Conservation (phyloP, 2,329 filamentous ascomycete species). For the Aspergillus viridinutans region DNA sequence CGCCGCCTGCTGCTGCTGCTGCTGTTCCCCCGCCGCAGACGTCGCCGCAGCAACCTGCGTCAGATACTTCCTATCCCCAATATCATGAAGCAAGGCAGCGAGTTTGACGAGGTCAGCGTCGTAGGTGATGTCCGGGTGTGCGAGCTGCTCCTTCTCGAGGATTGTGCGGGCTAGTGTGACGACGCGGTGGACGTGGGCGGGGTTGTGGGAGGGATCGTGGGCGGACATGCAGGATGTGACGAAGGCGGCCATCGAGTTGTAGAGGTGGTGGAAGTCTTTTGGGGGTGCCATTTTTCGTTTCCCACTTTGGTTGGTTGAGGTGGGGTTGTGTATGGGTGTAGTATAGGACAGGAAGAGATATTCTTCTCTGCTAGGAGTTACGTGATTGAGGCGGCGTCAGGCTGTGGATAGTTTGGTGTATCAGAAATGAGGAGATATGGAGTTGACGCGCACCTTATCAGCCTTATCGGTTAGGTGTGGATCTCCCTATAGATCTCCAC, state of each 20-base stretch:
- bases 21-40: conserved; percentile 17
- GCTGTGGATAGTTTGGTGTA: background rate
- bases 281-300: conserved; percentile 6
- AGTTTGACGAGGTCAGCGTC: conserved; percentile 61
- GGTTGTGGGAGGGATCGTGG: conserved; percentile 83
- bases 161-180: conserved; percentile 67
- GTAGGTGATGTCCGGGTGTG: conserved; percentile 31
- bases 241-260: conserved; percentile 56
- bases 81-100: conserved; percentile 76
- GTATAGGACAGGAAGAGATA: background rate
- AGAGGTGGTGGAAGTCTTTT: conserved; percentile 41
- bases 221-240: conserved; percentile 68
- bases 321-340: background rate
- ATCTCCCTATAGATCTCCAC: too few species aligned
- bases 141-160: conserved; percentile 46
- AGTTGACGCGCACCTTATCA: background rate
- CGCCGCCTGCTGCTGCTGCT: conserved; percentile 21
- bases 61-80: conserved; percentile 81
- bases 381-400: background rate
- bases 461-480: background rate
- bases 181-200: conserved; percentile 76
- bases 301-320: conserved; percentile 9
- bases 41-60: conserved; percentile 24
- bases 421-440: too few species aligned
- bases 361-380: background rate